Evolutionary conservation across 208 protist genomes (phyloP).

Genomic region (Leishmania aethiopica): DNA sequence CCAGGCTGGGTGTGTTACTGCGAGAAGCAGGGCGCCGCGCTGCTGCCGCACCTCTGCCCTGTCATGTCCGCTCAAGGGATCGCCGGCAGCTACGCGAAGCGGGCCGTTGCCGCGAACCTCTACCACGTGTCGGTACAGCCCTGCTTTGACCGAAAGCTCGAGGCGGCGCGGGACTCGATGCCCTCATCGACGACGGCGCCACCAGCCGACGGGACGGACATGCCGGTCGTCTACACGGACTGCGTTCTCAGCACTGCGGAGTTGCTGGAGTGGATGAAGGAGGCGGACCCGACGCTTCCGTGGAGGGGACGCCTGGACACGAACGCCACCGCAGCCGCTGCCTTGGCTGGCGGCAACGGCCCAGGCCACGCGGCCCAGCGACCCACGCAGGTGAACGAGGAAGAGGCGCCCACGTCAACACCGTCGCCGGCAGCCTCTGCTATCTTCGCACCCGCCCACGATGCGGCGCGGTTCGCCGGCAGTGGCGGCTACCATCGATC

Average conservation of each 20-base stretch:
- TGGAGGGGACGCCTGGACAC: constrained; percentile 55
- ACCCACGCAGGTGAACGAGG: neutral
- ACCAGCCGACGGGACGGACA: constrained; percentile 15
- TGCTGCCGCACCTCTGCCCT: constrained; percentile 94
- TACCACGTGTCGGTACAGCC: constrained; percentile 98
- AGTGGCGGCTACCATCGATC: constrained; percentile 71
- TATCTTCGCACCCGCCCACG: neutral
- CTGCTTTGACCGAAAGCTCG: constrained; percentile 99
- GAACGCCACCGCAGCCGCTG: neutral
- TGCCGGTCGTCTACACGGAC: constrained; percentile 90
- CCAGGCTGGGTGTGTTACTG: constrained; percentile 98
- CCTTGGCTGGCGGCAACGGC: neutral
- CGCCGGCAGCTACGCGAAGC: constrained; percentile 94
- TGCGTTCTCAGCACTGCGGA: constrained; percentile 96
- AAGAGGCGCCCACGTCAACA: neutral
- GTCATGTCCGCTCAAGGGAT: constrained; percentile 97
- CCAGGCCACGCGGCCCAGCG: neutral
- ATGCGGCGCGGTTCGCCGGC: constrained; percentile 50
- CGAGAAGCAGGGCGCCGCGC: constrained; percentile 94
- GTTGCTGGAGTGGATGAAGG: constrained; percentile 88
- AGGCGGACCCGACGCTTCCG: constrained; percentile 47
- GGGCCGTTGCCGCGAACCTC: constrained; percentile 16
- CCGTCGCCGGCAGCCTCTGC: neutral
- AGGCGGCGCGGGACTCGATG: constrained; percentile 92
- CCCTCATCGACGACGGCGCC: neutral